phyloP scores from a whole-genome alignment of 345 rosid genomes.

The Citrus sp. region DNA sequence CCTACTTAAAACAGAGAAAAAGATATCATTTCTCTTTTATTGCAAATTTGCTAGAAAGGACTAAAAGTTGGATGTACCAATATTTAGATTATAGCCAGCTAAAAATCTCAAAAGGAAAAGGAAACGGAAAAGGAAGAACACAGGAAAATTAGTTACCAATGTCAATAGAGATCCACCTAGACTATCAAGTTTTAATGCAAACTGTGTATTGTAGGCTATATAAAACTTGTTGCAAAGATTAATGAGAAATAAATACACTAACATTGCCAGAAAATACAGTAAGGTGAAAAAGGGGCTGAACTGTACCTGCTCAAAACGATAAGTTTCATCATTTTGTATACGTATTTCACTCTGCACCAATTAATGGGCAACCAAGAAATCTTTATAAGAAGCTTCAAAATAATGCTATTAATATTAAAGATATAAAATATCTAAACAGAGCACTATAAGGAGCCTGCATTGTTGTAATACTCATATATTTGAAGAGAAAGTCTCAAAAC shows the following conservation, averaged over 20 bases:
- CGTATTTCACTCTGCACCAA: slow-evolving; percentile 76
- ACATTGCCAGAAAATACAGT: background rate
- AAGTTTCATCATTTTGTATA: slow-evolving; percentile 66
- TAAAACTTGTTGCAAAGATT: background rate
- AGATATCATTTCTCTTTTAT: background rate
- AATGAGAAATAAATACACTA: background rate
- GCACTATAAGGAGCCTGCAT: background rate
- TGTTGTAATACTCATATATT: background rate
- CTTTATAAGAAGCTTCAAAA: background rate
- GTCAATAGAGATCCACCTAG: background rate
- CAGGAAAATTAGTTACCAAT: background rate
- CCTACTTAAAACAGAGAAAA: background rate
- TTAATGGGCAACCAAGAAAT: slow-evolving; percentile 5
- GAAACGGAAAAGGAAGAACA: background rate
- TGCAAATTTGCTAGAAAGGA: background rate
- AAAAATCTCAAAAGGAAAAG: background rate
- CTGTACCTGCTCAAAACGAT: slow-evolving; percentile 90
- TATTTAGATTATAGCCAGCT: background rate
- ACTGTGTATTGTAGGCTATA: background rate
- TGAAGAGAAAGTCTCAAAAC: background rate
- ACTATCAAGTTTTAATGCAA: background rate
- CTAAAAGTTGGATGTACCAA: background rate
- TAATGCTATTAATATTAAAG: background rate
- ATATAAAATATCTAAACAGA: background rate
- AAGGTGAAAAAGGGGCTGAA: background rate